Conservation (phyloP, 169 alveolate genomes). For the Plasmodium cynomolgi region DNA sequence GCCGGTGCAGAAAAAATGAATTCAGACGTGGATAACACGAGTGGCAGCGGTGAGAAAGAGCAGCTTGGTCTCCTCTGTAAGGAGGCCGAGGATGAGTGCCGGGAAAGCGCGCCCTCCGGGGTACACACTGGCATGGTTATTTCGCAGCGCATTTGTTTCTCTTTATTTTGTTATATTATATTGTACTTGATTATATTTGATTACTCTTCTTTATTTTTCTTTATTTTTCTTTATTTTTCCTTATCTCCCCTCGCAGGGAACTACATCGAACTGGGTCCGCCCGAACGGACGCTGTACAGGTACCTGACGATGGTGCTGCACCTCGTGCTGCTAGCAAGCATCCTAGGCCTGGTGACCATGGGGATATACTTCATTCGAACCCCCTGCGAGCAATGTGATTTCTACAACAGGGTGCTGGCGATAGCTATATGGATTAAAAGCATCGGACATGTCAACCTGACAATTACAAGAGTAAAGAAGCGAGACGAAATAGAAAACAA, state of each 20-base stretch:
- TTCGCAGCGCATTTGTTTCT: background rate
- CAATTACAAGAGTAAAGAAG: slow-evolving; percentile 4
- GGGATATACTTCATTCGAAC: background rate
- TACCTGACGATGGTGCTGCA: slow-evolving; percentile 23
- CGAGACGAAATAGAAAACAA: slow-evolving; percentile 23
- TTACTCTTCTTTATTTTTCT: background rate
- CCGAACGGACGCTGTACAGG: slow-evolving; percentile 15
- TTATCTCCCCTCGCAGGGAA: background rate
- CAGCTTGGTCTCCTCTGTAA: background rate
- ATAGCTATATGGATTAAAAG: slow-evolving; percentile 34
- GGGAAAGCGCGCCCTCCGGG: background rate
- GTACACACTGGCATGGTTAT: background rate
- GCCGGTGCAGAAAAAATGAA: slow-evolving; percentile 16
- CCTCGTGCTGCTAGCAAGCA: background rate
- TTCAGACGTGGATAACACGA: slow-evolving; percentile 6
- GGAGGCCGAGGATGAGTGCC: background rate
- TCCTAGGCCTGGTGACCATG: background rate
- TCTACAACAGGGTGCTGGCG: slow-evolving; percentile 23
- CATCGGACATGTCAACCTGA: slow-evolving; percentile 1
- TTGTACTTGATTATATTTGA: too few relatives aligned
- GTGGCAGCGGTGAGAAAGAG: slow-evolving; percentile 13
- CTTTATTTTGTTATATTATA: background rate
- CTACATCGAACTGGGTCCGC: slow-evolving; percentile 9
- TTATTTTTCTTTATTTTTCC: background rate
- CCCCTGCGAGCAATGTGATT: slow-evolving; percentile 55